Evolutionary conservation across 441 rosid genomes (phyloP).

Genomic region (Corymbia citriodora): DNA sequence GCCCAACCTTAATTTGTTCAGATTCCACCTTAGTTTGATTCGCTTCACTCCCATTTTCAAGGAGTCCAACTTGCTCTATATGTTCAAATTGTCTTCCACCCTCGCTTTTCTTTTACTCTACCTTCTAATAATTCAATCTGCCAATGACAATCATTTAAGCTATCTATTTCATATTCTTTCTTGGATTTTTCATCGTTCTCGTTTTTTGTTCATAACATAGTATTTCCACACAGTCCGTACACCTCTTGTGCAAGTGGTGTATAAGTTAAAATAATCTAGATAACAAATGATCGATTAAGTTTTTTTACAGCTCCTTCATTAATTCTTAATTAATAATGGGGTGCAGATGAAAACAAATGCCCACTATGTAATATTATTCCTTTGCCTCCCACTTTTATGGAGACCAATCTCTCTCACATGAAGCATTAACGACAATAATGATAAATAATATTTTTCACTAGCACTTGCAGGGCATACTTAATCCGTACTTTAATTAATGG

Average conservation of each 20-base stretch:
- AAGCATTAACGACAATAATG: not conserved
- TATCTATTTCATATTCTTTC: not conserved
- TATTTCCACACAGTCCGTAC: not conserved
- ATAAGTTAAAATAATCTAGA: not conserved
- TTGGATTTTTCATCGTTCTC: not conserved
- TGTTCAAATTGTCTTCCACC: not conserved
- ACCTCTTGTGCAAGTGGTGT: not conserved
- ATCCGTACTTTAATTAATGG: not conserved
- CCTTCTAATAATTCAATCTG: not conserved
- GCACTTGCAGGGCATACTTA: not conserved
- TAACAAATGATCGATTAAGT: not conserved
- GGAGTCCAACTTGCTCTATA: not conserved
- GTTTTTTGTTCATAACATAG: not conserved
- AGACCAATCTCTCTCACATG: not conserved
- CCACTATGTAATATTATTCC: not conserved
- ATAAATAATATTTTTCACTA: not conserved
- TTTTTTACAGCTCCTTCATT: not conserved
- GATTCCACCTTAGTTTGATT: not conserved
- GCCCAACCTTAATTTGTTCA: not conserved
- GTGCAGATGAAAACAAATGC: not conserved
- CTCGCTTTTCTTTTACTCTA: not conserved
- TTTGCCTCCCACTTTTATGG: not conserved
- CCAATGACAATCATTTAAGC: not conserved
- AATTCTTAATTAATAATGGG: not conserved
- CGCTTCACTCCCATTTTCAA: not conserved